Evolutionary conservation across 257 asterid genomes (phyloP), one percentile per base, ranked within the genome.

Genomic region (Capsicum rhomboideum): DNA sequence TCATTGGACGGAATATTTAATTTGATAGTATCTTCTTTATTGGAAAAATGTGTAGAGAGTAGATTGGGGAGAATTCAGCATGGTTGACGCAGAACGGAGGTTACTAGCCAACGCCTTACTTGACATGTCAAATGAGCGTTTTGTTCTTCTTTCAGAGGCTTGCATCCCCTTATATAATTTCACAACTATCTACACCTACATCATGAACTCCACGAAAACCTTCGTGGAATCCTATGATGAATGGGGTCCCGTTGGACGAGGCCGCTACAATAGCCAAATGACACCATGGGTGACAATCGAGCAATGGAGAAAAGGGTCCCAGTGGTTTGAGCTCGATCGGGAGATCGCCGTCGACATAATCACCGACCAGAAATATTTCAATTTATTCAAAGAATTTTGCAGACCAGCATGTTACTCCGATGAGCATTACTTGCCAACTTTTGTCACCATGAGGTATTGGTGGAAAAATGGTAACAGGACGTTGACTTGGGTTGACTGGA

Each of bases 401-500:
- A 85, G 86, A 84, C 94, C 94, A 1, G 87, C 91, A 0, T 94
- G 98, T 86, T 94, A 94, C 79, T 91, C 97, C 0, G 98, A 94
- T n/a, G 98, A 93, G 67, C 98, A 93, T 84, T 94, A 94, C 82
- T 6, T 94, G 69, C 98, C 98, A 16, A 93, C 98, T 0, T 63
- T 86, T 4, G 11, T 93, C 13, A 85, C 86, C 29, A 85, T 84
- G 91, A 90, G 89, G n/a, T 87, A 83, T 50, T 86, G 92, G 6
- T 8, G 50, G 85, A 90, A 82, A 82, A 93, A 87, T 13, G 77
- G 92, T 0, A 91, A 93, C 46, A 77, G 97, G 74, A 93, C 95
- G 1, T 79, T 95, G 90, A 91, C 95, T 21, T 95, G 98, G 98
- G 98, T 95, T 44, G 97, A 95, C 80, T 95, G 98, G 98, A 87